phyloP scores from a whole-genome alignment of 306 rosid species.

The Citrullus amarus region DNA sequence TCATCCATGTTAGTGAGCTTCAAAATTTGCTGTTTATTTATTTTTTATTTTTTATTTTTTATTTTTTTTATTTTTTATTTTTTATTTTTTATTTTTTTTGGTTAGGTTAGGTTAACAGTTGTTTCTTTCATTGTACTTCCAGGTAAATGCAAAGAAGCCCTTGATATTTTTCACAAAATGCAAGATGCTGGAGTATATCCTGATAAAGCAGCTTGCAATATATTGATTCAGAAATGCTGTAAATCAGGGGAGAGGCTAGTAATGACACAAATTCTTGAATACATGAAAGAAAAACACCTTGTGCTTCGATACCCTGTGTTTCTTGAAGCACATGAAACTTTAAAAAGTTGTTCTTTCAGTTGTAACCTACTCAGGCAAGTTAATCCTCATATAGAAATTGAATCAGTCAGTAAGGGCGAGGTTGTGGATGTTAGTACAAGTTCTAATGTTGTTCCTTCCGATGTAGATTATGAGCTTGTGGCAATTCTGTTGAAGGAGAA shows the following conservation, averaged over 20 bases:
- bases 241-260: conserved; percentile 35
- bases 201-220: conserved; percentile 81
- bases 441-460: conserved; percentile 12
- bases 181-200: conserved; percentile 72
- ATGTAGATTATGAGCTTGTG: conserved; percentile 37
- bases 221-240: conserved; percentile 57
- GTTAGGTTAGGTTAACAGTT: neutral
- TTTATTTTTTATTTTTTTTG: neutral
- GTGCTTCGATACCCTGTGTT: conserved; percentile 66
- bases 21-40: neutral
- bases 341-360: conserved; percentile 38
- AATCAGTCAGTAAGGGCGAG: conserved; percentile 21
- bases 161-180: conserved; percentile 59
- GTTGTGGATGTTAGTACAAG: conserved; percentile 10
- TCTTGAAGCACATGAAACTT: conserved; percentile 40
- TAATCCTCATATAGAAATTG: conserved; percentile 46
- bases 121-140: conserved; percentile 32
- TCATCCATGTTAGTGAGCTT: neutral
- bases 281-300: conserved; percentile 55
- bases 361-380: conserved; percentile 56
- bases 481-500: conserved; percentile 35
- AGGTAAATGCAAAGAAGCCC: conserved; percentile 69
- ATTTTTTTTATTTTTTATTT: neutral
- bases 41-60: neutral
- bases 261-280: conserved; percentile 40